These are phyloP conservation scores for Sporobolomyces roseus DNA, from an alignment of 768 basidiomycete genomes.

Conservation along the genomic window DNA sequence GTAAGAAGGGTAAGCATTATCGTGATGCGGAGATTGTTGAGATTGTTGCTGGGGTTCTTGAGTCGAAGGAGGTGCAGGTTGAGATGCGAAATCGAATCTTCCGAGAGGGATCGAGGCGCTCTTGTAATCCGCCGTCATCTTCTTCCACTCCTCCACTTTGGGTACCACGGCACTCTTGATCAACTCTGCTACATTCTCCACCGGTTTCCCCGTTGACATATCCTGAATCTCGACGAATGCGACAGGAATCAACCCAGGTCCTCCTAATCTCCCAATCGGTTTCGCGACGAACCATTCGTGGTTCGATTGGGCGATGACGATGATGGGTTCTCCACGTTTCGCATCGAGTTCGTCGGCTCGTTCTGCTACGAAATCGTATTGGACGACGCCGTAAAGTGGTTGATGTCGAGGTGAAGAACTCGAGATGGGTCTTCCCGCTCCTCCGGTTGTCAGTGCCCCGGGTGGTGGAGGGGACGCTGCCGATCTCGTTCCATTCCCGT, in stretches of 20 bases:
- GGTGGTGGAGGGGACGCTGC: conserved; percentile 36
- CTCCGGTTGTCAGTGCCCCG: too few species aligned
- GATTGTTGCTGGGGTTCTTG: conserved; percentile 48
- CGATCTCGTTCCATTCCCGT: conserved; percentile 5
- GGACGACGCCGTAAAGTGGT: conserved; percentile 88
- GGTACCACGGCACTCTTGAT: conserved; percentile 86
- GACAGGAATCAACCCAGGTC: conserved; percentile 94
- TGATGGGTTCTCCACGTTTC: conserved; percentile 85
- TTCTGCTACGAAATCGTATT: conserved; percentile 94
- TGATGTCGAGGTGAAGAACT: conserved; percentile 48
- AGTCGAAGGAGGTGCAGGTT: conserved; percentile 47
- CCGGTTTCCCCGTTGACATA: conserved; percentile 73
- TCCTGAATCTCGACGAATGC: conserved; percentile 96
- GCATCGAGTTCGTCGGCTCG: conserved; percentile 94
- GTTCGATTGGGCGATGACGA: conserved; percentile 98
- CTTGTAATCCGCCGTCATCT: conserved; percentile 89
- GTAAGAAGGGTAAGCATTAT: background rate
- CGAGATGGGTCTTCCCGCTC: conserved; percentile 36
- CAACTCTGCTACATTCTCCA: conserved; percentile 67
- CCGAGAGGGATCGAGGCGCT: conserved; percentile 92
- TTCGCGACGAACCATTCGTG: conserved; percentile 99
- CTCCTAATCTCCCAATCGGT: conserved; percentile 88
- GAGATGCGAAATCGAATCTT: conserved; percentile 62
- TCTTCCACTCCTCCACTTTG: conserved; percentile 98
- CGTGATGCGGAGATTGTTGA: conserved; percentile 44